A percentile compares a stretch with the other conserved stretches of the same genome.
Conservation (phyloP, 805 yeast species). For the Huiozyma sinensis region DNA sequence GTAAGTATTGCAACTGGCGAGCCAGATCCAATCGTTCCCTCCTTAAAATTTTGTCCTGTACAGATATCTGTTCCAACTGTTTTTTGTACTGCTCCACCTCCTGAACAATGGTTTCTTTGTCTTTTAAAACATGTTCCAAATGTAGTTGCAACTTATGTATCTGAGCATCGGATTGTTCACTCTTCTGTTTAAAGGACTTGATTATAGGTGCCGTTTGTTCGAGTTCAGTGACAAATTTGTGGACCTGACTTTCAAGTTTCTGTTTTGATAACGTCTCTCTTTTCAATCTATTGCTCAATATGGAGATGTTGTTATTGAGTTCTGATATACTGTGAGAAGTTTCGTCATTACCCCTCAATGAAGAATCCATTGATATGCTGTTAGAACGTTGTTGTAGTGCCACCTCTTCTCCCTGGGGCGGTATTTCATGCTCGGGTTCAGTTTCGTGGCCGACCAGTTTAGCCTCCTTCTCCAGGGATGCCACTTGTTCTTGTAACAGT, state of each 20-base stretch:
- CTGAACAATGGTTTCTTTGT: constrained; percentile 16
- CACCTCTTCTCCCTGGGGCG: too few species aligned
- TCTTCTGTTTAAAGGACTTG: constrained; percentile 48
- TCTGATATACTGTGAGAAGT: constrained; percentile 1
- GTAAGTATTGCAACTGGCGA: constrained; percentile 61
- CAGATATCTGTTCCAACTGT: constrained; percentile 33
- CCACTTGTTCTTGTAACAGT: constrained; percentile 23
- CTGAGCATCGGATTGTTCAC: constrained; percentile 43
- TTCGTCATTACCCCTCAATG: background rate
- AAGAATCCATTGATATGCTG: too few species aligned
- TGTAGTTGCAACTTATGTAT: constrained; percentile 40
- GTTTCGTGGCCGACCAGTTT: constrained; percentile 12
- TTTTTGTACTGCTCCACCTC: constrained; percentile 10
- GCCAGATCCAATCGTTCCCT: constrained; percentile 54
- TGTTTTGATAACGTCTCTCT: constrained; percentile 61
- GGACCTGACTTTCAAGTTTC: constrained; percentile 55
- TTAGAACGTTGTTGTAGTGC: too few species aligned
- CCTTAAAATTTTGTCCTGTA: constrained; percentile 16
- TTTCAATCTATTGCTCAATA: constrained; percentile 51
- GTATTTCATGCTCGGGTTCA: too few species aligned
- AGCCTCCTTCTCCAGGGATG: constrained; percentile 32
- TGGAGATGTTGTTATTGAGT: constrained; percentile 51
- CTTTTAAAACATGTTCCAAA: constrained; percentile 8
- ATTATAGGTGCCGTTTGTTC: constrained; percentile 70
- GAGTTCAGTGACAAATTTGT: constrained; percentile 59